These are phyloP conservation scores for Coprinopsis strossmayeri DNA, from an alignment of 768 basidiomycete genomes.

Conservation along the genomic window DNA sequence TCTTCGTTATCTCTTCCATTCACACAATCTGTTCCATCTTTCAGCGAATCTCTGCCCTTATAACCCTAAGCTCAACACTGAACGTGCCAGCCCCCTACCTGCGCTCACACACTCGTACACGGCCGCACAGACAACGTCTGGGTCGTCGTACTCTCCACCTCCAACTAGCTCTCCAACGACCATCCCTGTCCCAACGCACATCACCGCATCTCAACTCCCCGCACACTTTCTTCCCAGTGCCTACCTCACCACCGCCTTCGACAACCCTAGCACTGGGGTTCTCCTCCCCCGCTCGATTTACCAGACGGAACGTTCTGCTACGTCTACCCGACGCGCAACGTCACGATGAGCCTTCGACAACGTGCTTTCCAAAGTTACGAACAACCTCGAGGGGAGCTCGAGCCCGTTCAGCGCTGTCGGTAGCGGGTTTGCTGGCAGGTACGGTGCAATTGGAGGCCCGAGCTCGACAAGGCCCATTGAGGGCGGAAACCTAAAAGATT, in stretches of 20 bases:
- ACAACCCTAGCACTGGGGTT: slow-evolving; percentile 11
- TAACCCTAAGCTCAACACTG: too few relatives aligned
- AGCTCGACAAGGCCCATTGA: background rate
- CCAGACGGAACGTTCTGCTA: slow-evolving; percentile 71
- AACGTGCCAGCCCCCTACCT: too few relatives aligned
- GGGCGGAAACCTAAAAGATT: slow-evolving; percentile 17
- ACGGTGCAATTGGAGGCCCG: background rate
- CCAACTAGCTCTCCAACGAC: too few relatives aligned
- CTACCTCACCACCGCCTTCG: slow-evolving; percentile 17
- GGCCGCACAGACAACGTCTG: too few relatives aligned
- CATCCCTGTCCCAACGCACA: too few relatives aligned
- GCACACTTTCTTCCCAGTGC: slow-evolving; percentile 3
- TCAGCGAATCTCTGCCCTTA: too few relatives aligned
- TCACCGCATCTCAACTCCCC: slow-evolving; percentile 14
- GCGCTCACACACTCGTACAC: too few relatives aligned
- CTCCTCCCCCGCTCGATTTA: slow-evolving; percentile 45
- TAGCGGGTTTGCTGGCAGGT: background rate
- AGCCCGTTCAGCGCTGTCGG: background rate
- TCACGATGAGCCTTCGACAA: slow-evolving; percentile 60
- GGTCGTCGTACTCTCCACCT: too few relatives aligned
- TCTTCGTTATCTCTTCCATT: too few relatives aligned
- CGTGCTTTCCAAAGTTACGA: slow-evolving; percentile 41
- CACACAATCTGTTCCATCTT: too few relatives aligned
- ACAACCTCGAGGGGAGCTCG: slow-evolving; percentile 35
- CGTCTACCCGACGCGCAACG: slow-evolving; percentile 50